These are phyloP conservation scores for Knufia fluminis DNA, from an alignment of 2,329 filamentous ascomycete genomes.

Conservation along the genomic window DNA sequence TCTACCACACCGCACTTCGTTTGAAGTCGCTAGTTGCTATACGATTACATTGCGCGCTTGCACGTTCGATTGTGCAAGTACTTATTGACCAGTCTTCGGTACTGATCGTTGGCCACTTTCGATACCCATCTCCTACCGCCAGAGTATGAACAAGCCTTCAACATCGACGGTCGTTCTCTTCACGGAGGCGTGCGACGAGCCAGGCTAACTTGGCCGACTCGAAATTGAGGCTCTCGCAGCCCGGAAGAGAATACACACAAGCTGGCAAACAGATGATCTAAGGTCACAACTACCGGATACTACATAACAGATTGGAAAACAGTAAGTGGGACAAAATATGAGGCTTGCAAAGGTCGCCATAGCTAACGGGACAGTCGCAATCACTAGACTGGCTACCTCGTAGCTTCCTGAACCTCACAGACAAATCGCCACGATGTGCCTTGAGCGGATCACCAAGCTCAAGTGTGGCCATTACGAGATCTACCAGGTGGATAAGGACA, in stretches of 20 bases:
- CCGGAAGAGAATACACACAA: not conserved
- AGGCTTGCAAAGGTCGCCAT: not conserved
- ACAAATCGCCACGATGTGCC: slow-evolving; percentile 19
- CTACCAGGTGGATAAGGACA: slow-evolving; percentile 21
- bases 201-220: slow-evolving; percentile 21
- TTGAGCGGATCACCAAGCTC: slow-evolving; percentile 21
- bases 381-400: not conserved
- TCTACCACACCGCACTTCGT: slow-evolving; percentile 7
- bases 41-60: not conserved
- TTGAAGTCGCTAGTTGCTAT: slow-evolving; percentile 3
- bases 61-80: not conserved
- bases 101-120: not conserved
- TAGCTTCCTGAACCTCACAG: not conserved
- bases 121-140: slow-evolving; percentile 7
- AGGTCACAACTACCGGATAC: slow-evolving; percentile 4
- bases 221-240: not conserved
- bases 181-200: slow-evolving; percentile 24
- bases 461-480: slow-evolving; percentile 22
- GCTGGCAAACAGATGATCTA: not conserved
- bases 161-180: slow-evolving; percentile 22
- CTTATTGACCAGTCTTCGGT: not conserved
- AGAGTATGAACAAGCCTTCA: slow-evolving; percentile 25
- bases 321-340: not conserved
- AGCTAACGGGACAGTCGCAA: not conserved
- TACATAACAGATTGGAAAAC: slow-evolving; percentile 8